phyloP scores from a whole-genome alignment of 371 early-diverging fungal species.

The Mucor plumbeus region DNA sequence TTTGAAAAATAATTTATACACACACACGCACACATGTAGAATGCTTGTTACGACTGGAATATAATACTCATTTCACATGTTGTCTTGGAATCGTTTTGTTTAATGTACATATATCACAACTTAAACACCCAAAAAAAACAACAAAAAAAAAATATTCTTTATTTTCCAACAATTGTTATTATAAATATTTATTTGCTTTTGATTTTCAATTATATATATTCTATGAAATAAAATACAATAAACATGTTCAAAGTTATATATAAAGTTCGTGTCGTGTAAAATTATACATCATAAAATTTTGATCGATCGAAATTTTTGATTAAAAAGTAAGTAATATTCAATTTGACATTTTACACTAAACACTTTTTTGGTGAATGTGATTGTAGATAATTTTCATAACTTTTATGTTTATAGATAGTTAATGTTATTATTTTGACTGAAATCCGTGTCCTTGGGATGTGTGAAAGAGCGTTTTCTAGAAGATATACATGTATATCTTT shows the following conservation, averaged over 20 bases:
- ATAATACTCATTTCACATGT: not conserved
- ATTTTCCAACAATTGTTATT: not conserved
- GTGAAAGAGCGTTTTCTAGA: too few relatives aligned
- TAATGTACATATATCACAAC: not conserved
- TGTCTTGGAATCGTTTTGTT: not conserved
- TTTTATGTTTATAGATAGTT: not conserved
- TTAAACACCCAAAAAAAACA: too few relatives aligned
- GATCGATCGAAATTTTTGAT: not conserved
- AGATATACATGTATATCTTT: not conserved
- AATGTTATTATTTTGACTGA: not conserved
- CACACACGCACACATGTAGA: not conserved
- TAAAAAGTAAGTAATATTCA: not conserved
- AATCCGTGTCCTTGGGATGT: too few relatives aligned
- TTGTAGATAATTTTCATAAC: not conserved
- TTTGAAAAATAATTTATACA: not conserved
- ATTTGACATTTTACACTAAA: not conserved
- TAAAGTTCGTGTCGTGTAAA: not conserved
- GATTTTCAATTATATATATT: not conserved
- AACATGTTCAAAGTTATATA: not conserved
- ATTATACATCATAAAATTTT: not conserved
- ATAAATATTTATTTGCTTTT: constrained; percentile 5
- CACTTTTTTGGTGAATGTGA: not conserved
- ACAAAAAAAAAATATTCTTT: not conserved
- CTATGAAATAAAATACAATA: not conserved
- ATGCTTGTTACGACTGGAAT: constrained; percentile 9